Conservation (phyloP, 2,329 filamentous ascomycete species). For the Fusarium sp. region DNA sequence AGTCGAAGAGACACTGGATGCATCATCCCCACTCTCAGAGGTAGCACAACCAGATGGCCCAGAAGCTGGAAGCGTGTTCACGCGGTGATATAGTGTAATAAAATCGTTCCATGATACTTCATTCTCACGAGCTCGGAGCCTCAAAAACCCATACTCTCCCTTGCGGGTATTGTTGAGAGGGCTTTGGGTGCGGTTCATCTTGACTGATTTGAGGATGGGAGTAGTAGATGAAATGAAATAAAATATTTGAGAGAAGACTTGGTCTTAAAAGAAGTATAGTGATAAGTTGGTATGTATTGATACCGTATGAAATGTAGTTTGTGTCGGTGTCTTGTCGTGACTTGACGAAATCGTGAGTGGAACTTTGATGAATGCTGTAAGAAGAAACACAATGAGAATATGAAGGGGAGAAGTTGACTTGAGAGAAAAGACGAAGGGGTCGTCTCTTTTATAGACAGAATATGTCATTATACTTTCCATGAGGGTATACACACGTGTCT, state of each 20-base stretch:
- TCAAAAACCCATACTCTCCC: neutral
- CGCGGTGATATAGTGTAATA: neutral
- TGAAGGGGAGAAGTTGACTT: neutral
- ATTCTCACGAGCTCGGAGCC: too few species aligned
- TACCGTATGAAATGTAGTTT: neutral
- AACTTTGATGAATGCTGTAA: neutral
- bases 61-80: neutral
- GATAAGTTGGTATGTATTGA: neutral
- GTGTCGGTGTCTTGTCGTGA: neutral
- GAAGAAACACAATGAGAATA: neutral
- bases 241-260: too few species aligned
- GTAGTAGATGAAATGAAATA: neutral
- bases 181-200: neutral
- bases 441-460: neutral
- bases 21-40: neutral
- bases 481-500: too few species aligned
- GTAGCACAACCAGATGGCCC: neutral
- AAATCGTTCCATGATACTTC: neutral
- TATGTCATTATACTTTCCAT: neutral
- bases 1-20: neutral
- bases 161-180: neutral
- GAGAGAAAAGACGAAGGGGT: neutral
- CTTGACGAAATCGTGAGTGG: neutral
- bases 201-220: neutral
- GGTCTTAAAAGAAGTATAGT: neutral